Evolutionary conservation across 1,284 basidiomycete species (phyloP), one percentile per base, ranked within the genome.

Genomic region (Amylostereum chailletii): DNA sequence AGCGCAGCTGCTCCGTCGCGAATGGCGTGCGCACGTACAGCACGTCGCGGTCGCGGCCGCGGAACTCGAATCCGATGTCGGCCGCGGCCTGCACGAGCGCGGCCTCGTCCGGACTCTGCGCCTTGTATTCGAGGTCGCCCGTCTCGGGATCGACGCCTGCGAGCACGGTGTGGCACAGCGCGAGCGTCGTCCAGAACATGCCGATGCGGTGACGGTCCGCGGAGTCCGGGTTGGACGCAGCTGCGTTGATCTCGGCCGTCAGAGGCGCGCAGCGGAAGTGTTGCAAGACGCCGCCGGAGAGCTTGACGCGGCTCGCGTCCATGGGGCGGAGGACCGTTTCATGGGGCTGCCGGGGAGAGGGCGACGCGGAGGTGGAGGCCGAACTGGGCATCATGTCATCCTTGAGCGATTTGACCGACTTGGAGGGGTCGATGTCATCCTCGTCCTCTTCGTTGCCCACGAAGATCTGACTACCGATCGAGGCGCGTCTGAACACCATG

Each of bases 51-150:
- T 98, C 94, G 50, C 91, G 77, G 4, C 94, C 94, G 26, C 83
- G 79, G 71, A 97, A 99, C 47, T 94, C 77, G 64, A 90, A 99
- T 0, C 96, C 96, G 42, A 89, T 83, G 61, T 98, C 94, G 6
- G 95, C 94, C 1, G 96, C 95, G 30, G 93, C 92, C 67, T 96
- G 93, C 1, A 99, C 95, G n/a, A 99, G 80, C 7, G 95, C 96
- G 2, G 92, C 89, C 71, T 99, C 96, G 63, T 99, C 96, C 1
- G 96, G 96, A 29, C 86, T 90, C 67, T 98, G 95, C 2, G 95
- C 94, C 69, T 96, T 97, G 76, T 96, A 99, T 62, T 89, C 81
- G 52, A 97, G 80, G 30, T 74, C 74, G 42, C 87, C 87, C 0
- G 85, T 85, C 34, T 73, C 69, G 0, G 77, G 74, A 60, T 90